phyloP scores from a whole-genome alignment of 768 basidiomycete genomes.

The Termitomyces titanicus region DNA sequence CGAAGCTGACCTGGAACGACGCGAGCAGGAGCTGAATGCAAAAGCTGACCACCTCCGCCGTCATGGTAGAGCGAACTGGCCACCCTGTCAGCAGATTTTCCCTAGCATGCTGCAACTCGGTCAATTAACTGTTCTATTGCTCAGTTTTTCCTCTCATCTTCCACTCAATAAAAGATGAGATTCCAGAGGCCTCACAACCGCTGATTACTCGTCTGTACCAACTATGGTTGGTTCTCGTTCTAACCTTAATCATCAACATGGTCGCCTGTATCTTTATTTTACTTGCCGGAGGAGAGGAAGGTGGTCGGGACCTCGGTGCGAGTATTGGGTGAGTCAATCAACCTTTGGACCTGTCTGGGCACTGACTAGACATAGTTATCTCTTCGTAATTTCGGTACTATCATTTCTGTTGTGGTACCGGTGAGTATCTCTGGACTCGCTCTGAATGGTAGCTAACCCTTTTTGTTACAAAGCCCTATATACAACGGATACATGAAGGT shows the following conservation, averaged over 20 bases:
- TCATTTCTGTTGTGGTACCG: conserved; percentile 97
- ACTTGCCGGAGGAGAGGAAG: conserved; percentile 69
- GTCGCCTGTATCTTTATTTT: conserved; percentile 87
- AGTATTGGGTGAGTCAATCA: conserved; percentile 67
- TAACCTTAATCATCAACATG: conserved; percentile 84
- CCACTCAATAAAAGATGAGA: conserved; percentile 89
- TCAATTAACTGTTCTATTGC: conserved; percentile 16
- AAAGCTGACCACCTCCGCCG: conserved; percentile 66
- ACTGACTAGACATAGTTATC: conserved; percentile 49
- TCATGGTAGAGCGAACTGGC: conserved; percentile 92
- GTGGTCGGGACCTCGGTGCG: conserved; percentile 75
- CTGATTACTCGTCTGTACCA: conserved; percentile 87
- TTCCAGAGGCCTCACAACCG: conserved; percentile 74
- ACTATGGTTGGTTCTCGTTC: conserved; percentile 88
- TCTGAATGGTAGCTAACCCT: neutral
- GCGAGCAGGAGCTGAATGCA: conserved; percentile 71
- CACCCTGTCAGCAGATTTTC: conserved; percentile 60
- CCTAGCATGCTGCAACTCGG: conserved; percentile 10
- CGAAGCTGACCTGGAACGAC: conserved; percentile 76
- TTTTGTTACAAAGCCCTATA: conserved; percentile 60
- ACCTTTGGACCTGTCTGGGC: conserved; percentile 14
- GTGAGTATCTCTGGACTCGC: conserved; percentile 36
- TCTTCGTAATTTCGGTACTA: conserved; percentile 69
- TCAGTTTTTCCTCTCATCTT: conserved; percentile 92
- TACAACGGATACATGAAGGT: conserved; percentile 99